Evolutionary conservation across 164 flowering plant genomes (phyloP).

Genomic region (Warburgia ugandensis): DNA sequence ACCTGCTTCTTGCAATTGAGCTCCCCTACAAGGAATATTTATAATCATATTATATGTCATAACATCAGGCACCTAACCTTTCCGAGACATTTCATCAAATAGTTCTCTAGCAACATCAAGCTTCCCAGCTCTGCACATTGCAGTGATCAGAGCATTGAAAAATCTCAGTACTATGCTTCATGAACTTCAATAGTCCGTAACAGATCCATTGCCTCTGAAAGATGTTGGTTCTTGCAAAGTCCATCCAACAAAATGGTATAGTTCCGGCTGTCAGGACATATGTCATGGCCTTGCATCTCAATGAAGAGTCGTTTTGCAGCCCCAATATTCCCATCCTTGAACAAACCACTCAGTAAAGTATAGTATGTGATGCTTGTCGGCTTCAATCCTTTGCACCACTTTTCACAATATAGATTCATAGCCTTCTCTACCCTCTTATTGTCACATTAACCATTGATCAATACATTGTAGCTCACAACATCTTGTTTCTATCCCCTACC

Average conservation of each 20-base stretch:
- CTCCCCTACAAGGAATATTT: conserved; percentile 33
- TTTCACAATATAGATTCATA: conserved; percentile 20
- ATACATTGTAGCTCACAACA: conserved; percentile 26
- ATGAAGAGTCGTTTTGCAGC: conserved; percentile 29
- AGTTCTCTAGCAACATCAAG: conserved; percentile 31
- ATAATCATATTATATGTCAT: conserved; percentile 40
- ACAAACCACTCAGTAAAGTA: conserved; percentile 33
- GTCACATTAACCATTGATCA: conserved; percentile 43
- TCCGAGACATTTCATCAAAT: conserved; percentile 16
- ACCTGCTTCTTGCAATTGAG: conserved; percentile 33
- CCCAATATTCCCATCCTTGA: conserved; percentile 24
- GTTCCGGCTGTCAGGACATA: conserved; percentile 16
- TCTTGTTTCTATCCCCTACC: conserved; percentile 17
- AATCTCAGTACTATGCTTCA: conserved; percentile 9
- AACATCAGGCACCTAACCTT: conserved; percentile 31
- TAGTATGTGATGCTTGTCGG: conserved; percentile 36
- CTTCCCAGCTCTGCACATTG: conserved; percentile 36
- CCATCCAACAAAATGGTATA: conserved; percentile 37
- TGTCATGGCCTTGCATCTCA: conserved; percentile 29
- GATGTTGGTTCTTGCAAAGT: conserved; percentile 30
- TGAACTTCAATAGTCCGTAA: conserved; percentile 15
- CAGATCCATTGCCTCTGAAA: conserved; percentile 33
- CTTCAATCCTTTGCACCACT: conserved; percentile 21
- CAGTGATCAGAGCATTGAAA: conserved; percentile 34
- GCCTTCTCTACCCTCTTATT: conserved; percentile 29